These are phyloP conservation scores for Coccomyxa sp. DNA, from an alignment of 139 green algal species.

Conservation along the genomic window DNA sequence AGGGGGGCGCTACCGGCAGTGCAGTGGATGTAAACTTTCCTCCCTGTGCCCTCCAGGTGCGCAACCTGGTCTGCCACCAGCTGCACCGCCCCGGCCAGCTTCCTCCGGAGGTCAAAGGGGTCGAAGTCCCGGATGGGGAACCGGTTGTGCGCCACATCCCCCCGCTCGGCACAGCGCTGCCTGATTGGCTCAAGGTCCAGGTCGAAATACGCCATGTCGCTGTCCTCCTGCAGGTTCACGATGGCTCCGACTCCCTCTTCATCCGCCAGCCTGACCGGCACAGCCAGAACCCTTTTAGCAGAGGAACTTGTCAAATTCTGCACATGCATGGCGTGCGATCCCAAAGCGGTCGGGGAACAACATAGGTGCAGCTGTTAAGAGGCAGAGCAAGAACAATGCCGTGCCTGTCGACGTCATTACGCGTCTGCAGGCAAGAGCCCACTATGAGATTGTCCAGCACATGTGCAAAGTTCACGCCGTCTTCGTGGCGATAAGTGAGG, in stretches of 20 bases:
- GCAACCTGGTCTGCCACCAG: conserved; percentile 31
- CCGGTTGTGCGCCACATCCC: conserved; percentile 32
- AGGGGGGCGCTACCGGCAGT: conserved; percentile 64
- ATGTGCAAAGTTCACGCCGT: conserved; percentile 86
- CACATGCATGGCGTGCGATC: not conserved
- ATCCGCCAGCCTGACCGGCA: conserved; percentile 44
- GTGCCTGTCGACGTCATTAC: conserved; percentile 66
- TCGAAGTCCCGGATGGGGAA: conserved; percentile 81
- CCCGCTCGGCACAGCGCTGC: conserved; percentile 33
- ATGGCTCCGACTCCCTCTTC: conserved; percentile 70
- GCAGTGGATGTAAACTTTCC: conserved; percentile 89
- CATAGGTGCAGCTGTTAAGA: not conserved
- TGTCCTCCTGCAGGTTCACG: conserved; percentile 86
- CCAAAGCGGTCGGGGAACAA: not conserved
- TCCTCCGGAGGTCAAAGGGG: conserved; percentile 69
- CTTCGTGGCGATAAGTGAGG: conserved; percentile 81
- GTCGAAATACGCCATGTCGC: conserved; percentile 83
- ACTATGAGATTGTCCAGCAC: conserved; percentile 90
- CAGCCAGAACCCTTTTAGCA: not conserved
- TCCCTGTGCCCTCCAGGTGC: not conserved
- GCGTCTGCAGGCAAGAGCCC: conserved; percentile 82
- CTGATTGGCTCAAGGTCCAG: conserved; percentile 73
- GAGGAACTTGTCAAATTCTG: not conserved
- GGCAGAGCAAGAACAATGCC: not conserved
- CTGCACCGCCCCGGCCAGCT: conserved; percentile 51